Percentiles rank a stretch among this genome's conserved stretches.
Evolutionary conservation across 2,329 filamentous ascomycete species (phyloP).

Genomic region (Fusarium palustre): DNA sequence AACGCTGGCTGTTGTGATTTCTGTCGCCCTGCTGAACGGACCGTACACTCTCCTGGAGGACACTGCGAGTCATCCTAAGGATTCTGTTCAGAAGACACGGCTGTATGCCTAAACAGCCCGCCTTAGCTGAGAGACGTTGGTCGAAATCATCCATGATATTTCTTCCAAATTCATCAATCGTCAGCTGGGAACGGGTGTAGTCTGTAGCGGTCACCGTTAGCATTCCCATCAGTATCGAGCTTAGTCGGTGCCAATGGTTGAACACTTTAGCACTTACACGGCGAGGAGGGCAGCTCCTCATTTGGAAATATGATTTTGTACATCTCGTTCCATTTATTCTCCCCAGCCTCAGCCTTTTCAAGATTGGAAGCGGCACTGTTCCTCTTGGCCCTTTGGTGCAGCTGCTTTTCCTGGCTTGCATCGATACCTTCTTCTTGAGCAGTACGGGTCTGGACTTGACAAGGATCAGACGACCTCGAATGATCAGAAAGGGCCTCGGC

Average conservation of each 20-base stretch:
- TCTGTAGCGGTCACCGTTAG: slow-evolving; percentile 18
- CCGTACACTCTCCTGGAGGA: slow-evolving; percentile 8
- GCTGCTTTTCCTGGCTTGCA: slow-evolving; percentile 5
- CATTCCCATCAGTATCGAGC: background rate
- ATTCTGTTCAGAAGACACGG: background rate
- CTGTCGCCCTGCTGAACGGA: background rate
- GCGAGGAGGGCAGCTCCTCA: slow-evolving; percentile 13
- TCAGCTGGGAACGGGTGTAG: slow-evolving; percentile 5
- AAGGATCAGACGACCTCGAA: slow-evolving; percentile 4
- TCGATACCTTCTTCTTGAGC: slow-evolving; percentile 23
- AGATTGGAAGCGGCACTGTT: background rate
- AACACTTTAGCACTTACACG: slow-evolving; percentile 27
- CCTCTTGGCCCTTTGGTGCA: slow-evolving; percentile 13
- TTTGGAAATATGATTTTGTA: slow-evolving; percentile 33
- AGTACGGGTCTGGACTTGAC: slow-evolving; percentile 6
- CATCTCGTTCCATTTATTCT: slow-evolving; percentile 30
- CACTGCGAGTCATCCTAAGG: background rate
- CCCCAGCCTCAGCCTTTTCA: slow-evolving; percentile 15
- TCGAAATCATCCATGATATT: slow-evolving; percentile 8
- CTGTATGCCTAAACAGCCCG: background rate
- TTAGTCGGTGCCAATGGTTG: background rate
- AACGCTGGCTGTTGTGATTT: background rate
- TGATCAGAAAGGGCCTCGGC: slow-evolving; percentile 4
- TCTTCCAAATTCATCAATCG: slow-evolving; percentile 2
- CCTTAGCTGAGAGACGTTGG: background rate